phyloP scores from a whole-genome alignment of 129 eudicot species.

The Chrysanthemum seticuspe region DNA sequence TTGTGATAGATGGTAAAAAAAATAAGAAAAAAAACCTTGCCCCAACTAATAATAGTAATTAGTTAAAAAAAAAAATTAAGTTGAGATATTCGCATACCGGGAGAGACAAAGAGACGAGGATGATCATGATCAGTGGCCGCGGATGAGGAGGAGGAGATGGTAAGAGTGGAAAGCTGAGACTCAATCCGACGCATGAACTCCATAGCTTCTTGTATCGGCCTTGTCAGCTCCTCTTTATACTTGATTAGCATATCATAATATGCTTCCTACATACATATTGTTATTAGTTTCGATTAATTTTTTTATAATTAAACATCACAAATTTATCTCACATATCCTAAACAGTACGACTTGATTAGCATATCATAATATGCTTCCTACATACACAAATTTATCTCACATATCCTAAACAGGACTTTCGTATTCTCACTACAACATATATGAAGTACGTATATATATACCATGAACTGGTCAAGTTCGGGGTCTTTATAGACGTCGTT shows the following conservation, averaged over 20 bases:
- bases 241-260: conserved; percentile 91
- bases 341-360: conserved; percentile 57
- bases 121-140: conserved; percentile 37
- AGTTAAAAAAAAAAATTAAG: no score
- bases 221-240: conserved; percentile 81
- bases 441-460: conserved; percentile 1
- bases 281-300: no score
- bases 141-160: conserved; percentile 27
- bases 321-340: background rate
- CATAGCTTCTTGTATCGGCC: conserved; percentile 93
- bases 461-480: conserved; percentile 96
- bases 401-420: background rate
- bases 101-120: conserved; percentile 56
- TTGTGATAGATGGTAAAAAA: no score
- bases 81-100: conserved; percentile 33
- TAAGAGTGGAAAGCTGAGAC: conserved; percentile 69
- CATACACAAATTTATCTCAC: background rate
- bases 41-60: no score
- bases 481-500: conserved; percentile 66
- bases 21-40: no score
- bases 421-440: background rate
- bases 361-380: conserved; percentile 95
- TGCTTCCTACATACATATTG: conserved; percentile 55
- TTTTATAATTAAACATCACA: no score
- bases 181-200: conserved; percentile 90